phyloP scores from a whole-genome alignment of 768 basidiomycete genomes.

The Cubamyces lactineus region DNA sequence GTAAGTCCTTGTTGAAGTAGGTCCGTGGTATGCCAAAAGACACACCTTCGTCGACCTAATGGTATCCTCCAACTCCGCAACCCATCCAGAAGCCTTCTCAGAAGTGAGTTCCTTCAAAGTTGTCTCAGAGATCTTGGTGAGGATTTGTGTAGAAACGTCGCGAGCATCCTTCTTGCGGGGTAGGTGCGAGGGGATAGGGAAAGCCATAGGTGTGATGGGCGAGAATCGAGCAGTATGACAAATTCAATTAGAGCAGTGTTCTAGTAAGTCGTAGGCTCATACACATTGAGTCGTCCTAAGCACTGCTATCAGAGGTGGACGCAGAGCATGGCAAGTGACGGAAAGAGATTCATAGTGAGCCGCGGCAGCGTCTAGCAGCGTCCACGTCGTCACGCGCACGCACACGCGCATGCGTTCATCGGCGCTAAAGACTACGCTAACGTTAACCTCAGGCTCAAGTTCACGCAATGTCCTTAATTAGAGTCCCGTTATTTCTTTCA shows the following conservation, averaged over 20 bases:
- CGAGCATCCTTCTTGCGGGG: conserved; percentile 62
- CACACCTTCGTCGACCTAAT: conserved; percentile 73
- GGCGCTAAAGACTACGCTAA: not conserved
- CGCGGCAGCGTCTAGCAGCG: not conserved
- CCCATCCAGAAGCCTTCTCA: conserved; percentile 66
- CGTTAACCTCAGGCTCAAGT: not conserved
- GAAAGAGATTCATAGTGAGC: not conserved
- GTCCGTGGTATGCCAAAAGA: not conserved
- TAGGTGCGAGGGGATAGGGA: conserved; percentile 71
- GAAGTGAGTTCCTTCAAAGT: conserved; percentile 61
- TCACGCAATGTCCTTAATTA: too few relatives aligned
- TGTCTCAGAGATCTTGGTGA: conserved; percentile 69
- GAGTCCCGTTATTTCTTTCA: too few relatives aligned
- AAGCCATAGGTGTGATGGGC: conserved; percentile 56
- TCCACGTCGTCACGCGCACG: conserved; percentile 11
- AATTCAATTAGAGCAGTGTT: too few relatives aligned
- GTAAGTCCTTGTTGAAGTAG: conserved; percentile 9
- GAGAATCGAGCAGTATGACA: too few relatives aligned
- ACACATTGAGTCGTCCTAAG: not conserved
- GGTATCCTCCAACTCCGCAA: conserved; percentile 70
- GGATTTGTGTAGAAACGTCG: conserved; percentile 72
- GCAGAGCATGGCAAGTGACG: not conserved
- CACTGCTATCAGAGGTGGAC: not conserved
- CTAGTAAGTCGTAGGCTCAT: too few relatives aligned
- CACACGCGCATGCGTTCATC: conserved; percentile 11